A percentile compares a stretch with the other conserved stretches of the same genome.
phyloP scores from a whole-genome alignment of 441 rosid species.

The Gossypium schwendimanii region DNA sequence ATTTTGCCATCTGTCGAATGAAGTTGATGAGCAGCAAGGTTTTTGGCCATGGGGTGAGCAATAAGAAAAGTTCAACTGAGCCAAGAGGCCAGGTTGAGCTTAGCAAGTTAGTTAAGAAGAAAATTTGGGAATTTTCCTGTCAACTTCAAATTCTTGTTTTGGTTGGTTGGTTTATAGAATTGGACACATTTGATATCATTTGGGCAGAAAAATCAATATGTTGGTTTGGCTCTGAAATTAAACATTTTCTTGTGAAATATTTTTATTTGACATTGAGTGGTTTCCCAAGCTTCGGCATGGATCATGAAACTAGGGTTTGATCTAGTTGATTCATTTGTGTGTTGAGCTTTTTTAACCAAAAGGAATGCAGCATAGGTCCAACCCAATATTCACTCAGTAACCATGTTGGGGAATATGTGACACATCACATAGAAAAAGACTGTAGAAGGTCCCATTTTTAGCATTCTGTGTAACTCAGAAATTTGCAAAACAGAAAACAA shows the following conservation, averaged over 20 bases:
- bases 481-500: background rate
- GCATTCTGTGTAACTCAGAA: background rate
- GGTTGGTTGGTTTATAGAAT: conserved; percentile 44
- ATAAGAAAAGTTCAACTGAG: conserved; percentile 41
- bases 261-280: background rate
- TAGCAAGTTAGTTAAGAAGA: conserved; percentile 22
- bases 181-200: conserved; percentile 28
- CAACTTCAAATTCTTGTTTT: conserved; percentile 21
- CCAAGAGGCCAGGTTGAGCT: conserved; percentile 19
- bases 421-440: background rate
- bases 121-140: conserved; percentile 16
- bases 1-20: conserved; percentile 68
- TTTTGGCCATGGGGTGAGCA: conserved; percentile 81
- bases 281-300: conserved; percentile 46
- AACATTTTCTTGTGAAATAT: conserved; percentile 24
- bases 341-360: no score
- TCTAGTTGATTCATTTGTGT: no score
- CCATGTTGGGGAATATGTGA: background rate
- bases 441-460: background rate
- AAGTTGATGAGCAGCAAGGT: conserved; percentile 58
- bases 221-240: conserved; percentile 23
- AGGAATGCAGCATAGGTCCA: conserved; percentile 21
- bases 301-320: no score
- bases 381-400: background rate
- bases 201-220: conserved; percentile 20